phyloP scores from a whole-genome alignment of 495 filamentous ascomycete species.

The Tirmania nivea region DNA sequence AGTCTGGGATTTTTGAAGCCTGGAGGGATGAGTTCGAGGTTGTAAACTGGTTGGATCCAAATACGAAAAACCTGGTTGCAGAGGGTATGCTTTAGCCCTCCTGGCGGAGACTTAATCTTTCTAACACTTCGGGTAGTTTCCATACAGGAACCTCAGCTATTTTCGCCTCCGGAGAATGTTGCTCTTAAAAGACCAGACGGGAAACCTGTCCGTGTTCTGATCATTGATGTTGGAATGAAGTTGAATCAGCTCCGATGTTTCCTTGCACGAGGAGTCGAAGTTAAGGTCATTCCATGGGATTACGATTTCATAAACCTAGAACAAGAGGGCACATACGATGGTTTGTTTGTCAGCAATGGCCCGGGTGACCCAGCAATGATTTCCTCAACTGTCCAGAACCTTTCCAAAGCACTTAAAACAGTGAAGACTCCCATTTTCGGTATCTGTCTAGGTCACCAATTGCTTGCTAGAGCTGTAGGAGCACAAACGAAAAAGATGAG shows the following conservation, averaged over 20 bases:
- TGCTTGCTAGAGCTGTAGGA: conserved; percentile 75
- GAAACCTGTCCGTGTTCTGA: conserved; percentile 60
- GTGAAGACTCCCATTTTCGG: conserved; percentile 77
- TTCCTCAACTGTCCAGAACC: conserved; percentile 49
- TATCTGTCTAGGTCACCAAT: conserved; percentile 90
- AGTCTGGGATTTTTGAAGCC: conserved; percentile 21
- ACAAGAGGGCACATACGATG: conserved; percentile 46
- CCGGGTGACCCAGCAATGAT: conserved; percentile 85
- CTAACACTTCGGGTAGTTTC: conserved; percentile 41
- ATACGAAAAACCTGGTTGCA: conserved; percentile 69
- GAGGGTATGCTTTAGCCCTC: conserved; percentile 43
- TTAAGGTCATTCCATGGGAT: conserved; percentile 86
- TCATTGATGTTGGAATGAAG: conserved; percentile 90
- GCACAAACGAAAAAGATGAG: conserved; percentile 87
- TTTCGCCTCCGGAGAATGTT: conserved; percentile 40
- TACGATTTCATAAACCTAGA: conserved; percentile 56
- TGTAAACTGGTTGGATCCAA: conserved; percentile 77
- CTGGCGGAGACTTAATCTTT: not conserved
- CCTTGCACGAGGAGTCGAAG: conserved; percentile 74
- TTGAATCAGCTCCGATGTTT: conserved; percentile 93
- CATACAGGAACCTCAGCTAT: conserved; percentile 58
- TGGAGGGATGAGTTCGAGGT: conserved; percentile 53
- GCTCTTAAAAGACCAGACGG: conserved; percentile 71
- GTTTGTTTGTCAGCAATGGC: conserved; percentile 92
- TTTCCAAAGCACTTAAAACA: conserved; percentile 46